Evolutionary conservation across 2,329 filamentous ascomycete species (phyloP), one percentile per base, ranked within the genome.

Genomic region (Thielaviopsis euricoi): DNA sequence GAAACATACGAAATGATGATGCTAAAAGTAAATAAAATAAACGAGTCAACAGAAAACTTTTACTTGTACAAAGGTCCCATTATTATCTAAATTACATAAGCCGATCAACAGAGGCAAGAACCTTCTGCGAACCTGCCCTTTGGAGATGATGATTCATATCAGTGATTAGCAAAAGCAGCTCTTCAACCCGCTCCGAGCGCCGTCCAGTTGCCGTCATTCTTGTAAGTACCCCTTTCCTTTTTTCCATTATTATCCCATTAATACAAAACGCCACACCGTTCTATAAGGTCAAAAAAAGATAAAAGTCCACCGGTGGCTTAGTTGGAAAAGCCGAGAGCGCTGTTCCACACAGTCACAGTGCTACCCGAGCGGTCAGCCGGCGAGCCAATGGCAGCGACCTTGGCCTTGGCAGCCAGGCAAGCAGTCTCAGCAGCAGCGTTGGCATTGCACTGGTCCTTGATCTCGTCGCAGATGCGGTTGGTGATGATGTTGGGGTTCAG

Each of bases 401-500:
- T 43, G 51, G 76, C 71, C 69, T 82, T 72, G 2, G 80, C 81
- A 23, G 70, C 68, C 54, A 67, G 63, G 68, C 79, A 83, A 5
- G 74, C 73, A 13, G 73, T 66, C 62, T 78, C 73, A 57, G 81
- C 83, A 3, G 78, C 81, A 25, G 71, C 73, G 65, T 81, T 82
- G 56, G 82, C 82, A 46, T 73, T 71, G 70, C 83, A 86, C 43
- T 82, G 80, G 70, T 85, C 86, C 66, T 69, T 76, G 60, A 86
- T 75, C 71, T 85, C 81, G 69, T 86, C 82, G 69, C 80, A 82
- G 67, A 86, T 81, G 61, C 81, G 78, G 75, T 84, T 85, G 67
- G 81, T 84, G 73, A 86, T 86, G 73, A 86, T 86, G 72, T 80
- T 79, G 58, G 82, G 82, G 77, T 86, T 86, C 52, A 86, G 73